Percentiles rank a stretch among this genome's conserved stretches.
Conservation (phyloP, 2,329 filamentous ascomycete species). For the Pestalotiopsis sp. region DNA sequence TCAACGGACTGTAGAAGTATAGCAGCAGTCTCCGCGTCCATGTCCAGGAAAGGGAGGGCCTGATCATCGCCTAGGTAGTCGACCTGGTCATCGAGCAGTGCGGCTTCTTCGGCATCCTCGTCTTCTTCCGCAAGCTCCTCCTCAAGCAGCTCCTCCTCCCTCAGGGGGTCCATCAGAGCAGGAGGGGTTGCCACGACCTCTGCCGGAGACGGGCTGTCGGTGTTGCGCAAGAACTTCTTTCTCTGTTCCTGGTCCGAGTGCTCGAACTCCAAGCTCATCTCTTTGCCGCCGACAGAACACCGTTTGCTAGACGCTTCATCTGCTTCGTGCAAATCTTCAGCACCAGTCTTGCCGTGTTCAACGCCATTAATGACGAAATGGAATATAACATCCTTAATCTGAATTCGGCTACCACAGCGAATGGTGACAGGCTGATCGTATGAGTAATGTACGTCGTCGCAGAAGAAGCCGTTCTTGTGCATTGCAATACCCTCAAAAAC, state of each 20-base stretch:
- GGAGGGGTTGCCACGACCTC: conserved; percentile 44
- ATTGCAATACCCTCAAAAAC: conserved; percentile 67
- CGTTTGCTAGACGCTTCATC: conserved; percentile 51
- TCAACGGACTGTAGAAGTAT: conserved; percentile 15
- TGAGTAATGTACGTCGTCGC: conserved; percentile 59
- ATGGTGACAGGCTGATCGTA: conserved; percentile 57
- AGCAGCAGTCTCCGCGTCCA: conserved; percentile 1
- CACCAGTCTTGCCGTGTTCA: conserved; percentile 58
- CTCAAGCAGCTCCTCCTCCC: conserved; percentile 39
- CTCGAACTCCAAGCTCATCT: conserved; percentile 77
- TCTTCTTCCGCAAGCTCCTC: conserved; percentile 35
- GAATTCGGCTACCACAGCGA: conserved; percentile 66
- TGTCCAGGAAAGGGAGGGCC: not conserved
- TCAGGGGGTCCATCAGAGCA: conserved; percentile 32
- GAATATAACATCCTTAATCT: conserved; percentile 72
- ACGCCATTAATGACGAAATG: conserved; percentile 70
- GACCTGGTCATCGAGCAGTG: conserved; percentile 16
- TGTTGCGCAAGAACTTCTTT: conserved; percentile 58
- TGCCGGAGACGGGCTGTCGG: conserved; percentile 52
- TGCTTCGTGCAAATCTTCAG: conserved; percentile 53
- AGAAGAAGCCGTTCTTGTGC: conserved; percentile 70
- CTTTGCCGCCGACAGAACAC: conserved; percentile 61
- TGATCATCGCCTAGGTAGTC: conserved; percentile 17
- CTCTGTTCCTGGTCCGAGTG: conserved; percentile 44
- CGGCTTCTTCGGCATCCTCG: conserved; percentile 22